Percentiles rank a stretch among this genome's conserved stretches.
Conservation (phyloP, 345 rosid genomes). For the Gossypium rotundifolium region DNA sequence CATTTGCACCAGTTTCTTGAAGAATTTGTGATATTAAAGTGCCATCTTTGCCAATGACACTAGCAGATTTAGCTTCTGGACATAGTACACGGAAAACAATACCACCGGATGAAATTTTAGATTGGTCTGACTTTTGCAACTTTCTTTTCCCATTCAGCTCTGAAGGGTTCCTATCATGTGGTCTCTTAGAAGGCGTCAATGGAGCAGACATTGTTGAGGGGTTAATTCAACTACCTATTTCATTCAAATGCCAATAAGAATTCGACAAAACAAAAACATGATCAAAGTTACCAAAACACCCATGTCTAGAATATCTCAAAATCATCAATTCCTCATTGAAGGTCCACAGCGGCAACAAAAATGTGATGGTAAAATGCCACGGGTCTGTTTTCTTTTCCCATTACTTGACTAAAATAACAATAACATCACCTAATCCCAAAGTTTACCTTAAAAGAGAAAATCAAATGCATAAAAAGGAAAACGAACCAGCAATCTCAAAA, state of each 20-base stretch:
- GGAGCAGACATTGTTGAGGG: conserved; percentile 35
- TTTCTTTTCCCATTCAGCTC: conserved; percentile 49
- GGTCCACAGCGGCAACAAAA: background rate
- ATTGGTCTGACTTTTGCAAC: conserved; percentile 35
- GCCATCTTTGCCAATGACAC: conserved; percentile 38
- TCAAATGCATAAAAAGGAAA: background rate
- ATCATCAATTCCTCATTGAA: background rate
- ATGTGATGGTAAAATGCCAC: background rate
- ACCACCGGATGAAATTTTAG: conserved; percentile 19
- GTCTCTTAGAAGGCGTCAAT: conserved; percentile 54
- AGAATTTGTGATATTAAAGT: conserved; percentile 35
- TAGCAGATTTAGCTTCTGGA: conserved; percentile 31
- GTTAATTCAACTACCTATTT: background rate
- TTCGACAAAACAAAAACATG: background rate
- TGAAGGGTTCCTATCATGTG: conserved; percentile 24
- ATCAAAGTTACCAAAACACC: background rate
- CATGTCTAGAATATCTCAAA: background rate
- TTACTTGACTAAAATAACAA: background rate
- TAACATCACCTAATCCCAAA: background rate
- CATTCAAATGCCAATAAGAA: background rate
- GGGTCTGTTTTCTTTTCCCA: background rate
- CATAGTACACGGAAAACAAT: conserved; percentile 42
- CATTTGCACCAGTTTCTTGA: conserved; percentile 43
- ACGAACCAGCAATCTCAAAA: background rate
- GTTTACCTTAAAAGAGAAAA: background rate